Evolutionary conservation across 176 grass and related monocot species (phyloP).

Genomic region (Paspalum vaginatum): DNA sequence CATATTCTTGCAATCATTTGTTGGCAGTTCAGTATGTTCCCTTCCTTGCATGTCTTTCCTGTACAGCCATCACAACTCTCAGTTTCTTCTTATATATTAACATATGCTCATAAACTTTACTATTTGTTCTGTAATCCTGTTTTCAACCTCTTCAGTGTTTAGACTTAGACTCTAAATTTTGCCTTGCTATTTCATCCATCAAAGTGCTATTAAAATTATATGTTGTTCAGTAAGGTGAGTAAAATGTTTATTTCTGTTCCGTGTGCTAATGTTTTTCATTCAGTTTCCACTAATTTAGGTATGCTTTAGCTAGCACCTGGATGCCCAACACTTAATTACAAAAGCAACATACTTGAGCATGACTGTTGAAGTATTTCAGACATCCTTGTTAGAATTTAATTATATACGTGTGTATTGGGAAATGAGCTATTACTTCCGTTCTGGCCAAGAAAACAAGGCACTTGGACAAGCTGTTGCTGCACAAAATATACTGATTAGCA

Average conservation of each 20-base stretch:
- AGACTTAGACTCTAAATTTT: not conserved
- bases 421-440: not conserved
- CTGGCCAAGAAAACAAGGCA: too few relatives aligned
- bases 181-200: not conserved
- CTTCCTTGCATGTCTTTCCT: not conserved
- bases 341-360: not conserved
- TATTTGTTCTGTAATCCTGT: not conserved
- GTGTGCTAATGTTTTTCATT: not conserved
- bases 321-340: not conserved
- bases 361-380: not conserved
- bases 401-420: not conserved
- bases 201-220: not conserved
- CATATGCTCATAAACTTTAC: not conserved
- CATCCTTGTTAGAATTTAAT: not conserved
- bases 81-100: constrained; percentile 10
- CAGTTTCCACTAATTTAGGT: not conserved
- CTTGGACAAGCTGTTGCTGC: too few relatives aligned
- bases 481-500: too few relatives aligned
- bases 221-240: not conserved
- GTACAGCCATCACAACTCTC: not conserved
- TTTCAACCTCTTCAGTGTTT: not conserved
- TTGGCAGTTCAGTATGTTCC: not conserved
- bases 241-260: not conserved
- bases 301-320: not conserved
- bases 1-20: not conserved